These are phyloP conservation scores for Phytophthora chlamydospora DNA, from an alignment of 352 stramenopile genomes.

Conservation along the genomic window DNA sequence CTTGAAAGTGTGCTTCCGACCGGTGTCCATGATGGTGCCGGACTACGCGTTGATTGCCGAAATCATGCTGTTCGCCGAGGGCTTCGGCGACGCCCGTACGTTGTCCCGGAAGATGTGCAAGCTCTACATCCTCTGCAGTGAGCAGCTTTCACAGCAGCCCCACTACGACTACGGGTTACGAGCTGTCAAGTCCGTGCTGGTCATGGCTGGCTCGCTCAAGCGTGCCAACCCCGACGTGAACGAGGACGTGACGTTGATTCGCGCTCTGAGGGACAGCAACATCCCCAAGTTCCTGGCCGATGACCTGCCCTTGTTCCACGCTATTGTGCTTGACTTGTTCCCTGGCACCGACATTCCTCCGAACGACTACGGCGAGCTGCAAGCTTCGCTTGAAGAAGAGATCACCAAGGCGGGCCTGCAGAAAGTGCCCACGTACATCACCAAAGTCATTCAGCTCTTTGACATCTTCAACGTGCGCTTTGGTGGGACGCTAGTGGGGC, in stretches of 20 bases:
- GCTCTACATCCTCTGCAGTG: constrained; percentile 93
- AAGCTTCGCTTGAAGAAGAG: constrained; percentile 62
- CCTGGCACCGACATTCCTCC: constrained; percentile 81
- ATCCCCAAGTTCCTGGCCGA: constrained; percentile 94
- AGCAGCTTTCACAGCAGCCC: constrained; percentile 94
- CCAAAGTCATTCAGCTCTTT: constrained; percentile 94
- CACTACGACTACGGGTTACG: constrained; percentile 96
- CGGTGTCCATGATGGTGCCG: constrained; percentile 97
- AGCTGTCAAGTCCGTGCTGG: constrained; percentile 93
- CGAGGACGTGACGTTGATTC: constrained; percentile 91
- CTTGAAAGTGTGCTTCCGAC: constrained; percentile 95
- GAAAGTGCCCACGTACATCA: constrained; percentile 83
- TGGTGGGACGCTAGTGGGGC: constrained; percentile 89
- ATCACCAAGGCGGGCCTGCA: constrained; percentile 70
- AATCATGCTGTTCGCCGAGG: constrained; percentile 97
- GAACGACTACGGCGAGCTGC: constrained; percentile 89
- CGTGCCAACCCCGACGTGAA: constrained; percentile 71
- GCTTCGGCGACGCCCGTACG: constrained; percentile 93
- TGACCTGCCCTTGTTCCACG: constrained; percentile 91
- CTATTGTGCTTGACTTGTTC: constrained; percentile 93
- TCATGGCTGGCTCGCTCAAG: constrained; percentile 93
- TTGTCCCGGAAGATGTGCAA: constrained; percentile 96
- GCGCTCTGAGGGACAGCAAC: constrained; percentile 92
- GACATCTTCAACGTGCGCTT: constrained; percentile 95
- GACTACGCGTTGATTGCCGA: constrained; percentile 96